Evolutionary conservation across 2,329 filamentous ascomycete species (phyloP).

Genomic region (Fusarium redolens): DNA sequence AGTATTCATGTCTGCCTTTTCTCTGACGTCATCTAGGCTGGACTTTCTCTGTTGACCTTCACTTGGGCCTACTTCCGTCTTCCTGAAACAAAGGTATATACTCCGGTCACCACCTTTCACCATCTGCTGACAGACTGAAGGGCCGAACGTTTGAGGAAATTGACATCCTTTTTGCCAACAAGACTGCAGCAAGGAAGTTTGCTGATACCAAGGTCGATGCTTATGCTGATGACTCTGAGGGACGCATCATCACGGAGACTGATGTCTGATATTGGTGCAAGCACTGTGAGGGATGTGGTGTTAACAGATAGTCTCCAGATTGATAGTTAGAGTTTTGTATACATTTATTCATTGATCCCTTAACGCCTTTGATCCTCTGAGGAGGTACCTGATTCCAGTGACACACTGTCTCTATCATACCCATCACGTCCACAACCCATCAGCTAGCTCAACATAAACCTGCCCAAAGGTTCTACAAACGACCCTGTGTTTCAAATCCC

Average conservation of each 20-base stretch:
- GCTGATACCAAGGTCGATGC: conserved; percentile 19
- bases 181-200: conserved; percentile 52
- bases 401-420: no score
- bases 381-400: no score
- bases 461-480: background rate
- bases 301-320: no score
- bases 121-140: background rate
- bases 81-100: conserved; percentile 45
- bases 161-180: conserved; percentile 50
- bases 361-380: no score
- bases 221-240: conserved; percentile 5
- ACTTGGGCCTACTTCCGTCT: conserved; percentile 51
- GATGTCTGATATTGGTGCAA: background rate
- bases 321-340: no score
- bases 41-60: conserved; percentile 41
- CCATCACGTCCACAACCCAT: background rate
- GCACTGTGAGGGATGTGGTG: no score
- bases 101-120: no score
- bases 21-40: conserved; percentile 25
- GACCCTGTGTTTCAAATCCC: background rate
- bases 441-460: background rate
- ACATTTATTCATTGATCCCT: no score
- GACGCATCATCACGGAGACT: background rate
- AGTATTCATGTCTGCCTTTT: accelerated
- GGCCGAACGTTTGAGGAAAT: conserved; percentile 50